Evolutionary conservation across 2,329 filamentous ascomycete species (phyloP), one percentile per base, ranked within the genome.

Genomic region (Fusarium metavorans): DNA sequence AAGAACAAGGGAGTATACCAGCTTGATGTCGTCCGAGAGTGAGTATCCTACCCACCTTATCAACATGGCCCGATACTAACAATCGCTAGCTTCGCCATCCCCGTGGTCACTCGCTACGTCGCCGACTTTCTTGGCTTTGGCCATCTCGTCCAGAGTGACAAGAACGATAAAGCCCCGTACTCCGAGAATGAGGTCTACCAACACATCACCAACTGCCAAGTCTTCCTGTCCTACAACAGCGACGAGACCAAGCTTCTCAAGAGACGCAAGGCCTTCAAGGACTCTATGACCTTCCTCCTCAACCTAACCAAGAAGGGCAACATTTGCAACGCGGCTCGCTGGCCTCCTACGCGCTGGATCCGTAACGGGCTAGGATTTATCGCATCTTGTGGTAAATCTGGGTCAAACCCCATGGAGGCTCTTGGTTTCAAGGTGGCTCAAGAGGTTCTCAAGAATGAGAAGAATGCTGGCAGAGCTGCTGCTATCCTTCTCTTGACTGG

Each of bases 161-260:
- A 39, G 32, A 76, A 60, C 27, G 65, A 62, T 0, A 52, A 54
- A 16, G 66, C 37, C 1, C 68, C 41, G 2, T 69, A 72, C 56
- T 67, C 60, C 0, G 76, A 78, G 56, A 78, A 78, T 27, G 71
- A 77, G 25, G 71, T 78, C 3, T 78, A 78, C 6, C 75, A 77
- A 50, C 76, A 78, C 43, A 78, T 78, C 60, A 77, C 73, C 8
- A 77, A 78, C 61, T 78, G 76, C 16, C 76, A 78, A 20, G 50
- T 72, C 0, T 78, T 78, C 68, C 60, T 78, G 0, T 64, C 76
- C 1, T 78, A 78, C 35, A 76, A 75, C 52, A 37, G 66, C 1
- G 76, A 78, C 6, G 76, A 78, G 20, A 78, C 76, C 4, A 78
- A 78, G 67, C 57, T 67, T 18, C 25, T 77, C 20, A 67, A 76